phyloP scores from a whole-genome alignment of 1,284 basidiomycete genomes.

The Pyrrhoderma noxium region DNA sequence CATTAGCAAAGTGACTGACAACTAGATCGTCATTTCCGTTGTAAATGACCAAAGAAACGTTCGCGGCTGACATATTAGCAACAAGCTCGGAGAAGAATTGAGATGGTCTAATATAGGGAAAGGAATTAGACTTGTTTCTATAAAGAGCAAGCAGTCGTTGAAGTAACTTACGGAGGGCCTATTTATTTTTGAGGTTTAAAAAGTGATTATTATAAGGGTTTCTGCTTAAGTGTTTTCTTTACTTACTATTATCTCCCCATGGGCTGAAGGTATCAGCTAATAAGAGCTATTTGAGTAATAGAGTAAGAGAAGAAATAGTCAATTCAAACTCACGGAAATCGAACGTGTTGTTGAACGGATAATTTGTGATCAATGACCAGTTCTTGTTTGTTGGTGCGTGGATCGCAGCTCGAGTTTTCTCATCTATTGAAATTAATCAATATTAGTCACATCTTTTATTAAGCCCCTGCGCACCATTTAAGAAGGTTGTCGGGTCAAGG shows the following conservation, averaged over 20 bases:
- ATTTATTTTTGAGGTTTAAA: too few species aligned
- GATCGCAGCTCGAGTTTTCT: slow-evolving; percentile 47
- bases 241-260: slow-evolving; percentile 40
- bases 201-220: slow-evolving; percentile 2
- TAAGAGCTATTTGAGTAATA: slow-evolving; percentile 7
- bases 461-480: slow-evolving; percentile 44
- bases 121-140: slow-evolving; percentile 12
- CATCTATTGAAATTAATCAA: slow-evolving; percentile 32
- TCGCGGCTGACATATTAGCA: slow-evolving; percentile 45
- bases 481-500: slow-evolving; percentile 34
- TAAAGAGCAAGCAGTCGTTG: neutral
- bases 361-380: slow-evolving; percentile 43
- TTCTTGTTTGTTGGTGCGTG: slow-evolving; percentile 61
- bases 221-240: neutral
- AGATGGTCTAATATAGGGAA: slow-evolving; percentile 40
- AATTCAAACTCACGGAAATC: slow-evolving; percentile 29
- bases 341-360: slow-evolving; percentile 43
- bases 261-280: neutral
- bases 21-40: slow-evolving; percentile 65
- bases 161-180: slow-evolving; percentile 41
- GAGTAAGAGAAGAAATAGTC: slow-evolving; percentile 19
- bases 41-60: slow-evolving; percentile 49
- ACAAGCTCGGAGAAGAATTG: slow-evolving; percentile 57
- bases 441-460: neutral
- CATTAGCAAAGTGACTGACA: slow-evolving; percentile 53